Conservation (phyloP, 176 grass and related monocot species). For the Carex scoparia region DNA sequence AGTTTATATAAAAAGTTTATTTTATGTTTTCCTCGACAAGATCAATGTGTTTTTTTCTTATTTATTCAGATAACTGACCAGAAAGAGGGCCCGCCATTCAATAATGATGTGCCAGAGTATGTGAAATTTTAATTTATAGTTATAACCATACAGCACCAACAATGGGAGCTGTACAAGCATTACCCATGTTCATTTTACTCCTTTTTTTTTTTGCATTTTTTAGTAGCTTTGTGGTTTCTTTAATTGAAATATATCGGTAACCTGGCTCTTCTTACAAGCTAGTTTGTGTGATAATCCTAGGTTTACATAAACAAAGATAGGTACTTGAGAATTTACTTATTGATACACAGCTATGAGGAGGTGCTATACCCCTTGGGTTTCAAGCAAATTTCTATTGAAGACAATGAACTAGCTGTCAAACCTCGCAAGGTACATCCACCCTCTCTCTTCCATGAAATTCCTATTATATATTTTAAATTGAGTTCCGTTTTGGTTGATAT, state of each 20-base stretch:
- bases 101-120: slow-evolving; percentile 64
- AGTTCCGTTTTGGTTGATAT: not conserved
- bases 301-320: not conserved
- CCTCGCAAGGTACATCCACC: slow-evolving; percentile 47
- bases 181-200: not conserved
- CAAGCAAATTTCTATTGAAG: slow-evolving; percentile 57
- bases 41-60: slow-evolving; percentile 18
- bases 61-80: slow-evolving; percentile 57
- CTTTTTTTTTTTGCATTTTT: not conserved
- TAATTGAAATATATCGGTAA: slow-evolving; percentile 13
- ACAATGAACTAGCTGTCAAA: slow-evolving; percentile 58
- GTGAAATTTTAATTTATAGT: slow-evolving; percentile 24
- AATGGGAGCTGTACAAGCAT: not conserved
- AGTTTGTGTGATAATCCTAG: slow-evolving; percentile 1
- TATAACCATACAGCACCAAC: not conserved
- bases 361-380: slow-evolving; percentile 61
- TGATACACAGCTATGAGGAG: slow-evolving; percentile 49
- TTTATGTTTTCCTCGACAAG: slow-evolving; percentile 21
- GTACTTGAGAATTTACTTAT: not conserved
- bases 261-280: not conserved
- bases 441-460: not conserved
- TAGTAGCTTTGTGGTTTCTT: not conserved
- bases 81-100: slow-evolving; percentile 67
- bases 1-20: slow-evolving; percentile 9
- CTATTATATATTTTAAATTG: not conserved